Evolutionary conservation across 2,329 filamentous ascomycete species (phyloP), one percentile per base, ranked within the genome.

Genomic region (Parastagonospora avenae): DNA sequence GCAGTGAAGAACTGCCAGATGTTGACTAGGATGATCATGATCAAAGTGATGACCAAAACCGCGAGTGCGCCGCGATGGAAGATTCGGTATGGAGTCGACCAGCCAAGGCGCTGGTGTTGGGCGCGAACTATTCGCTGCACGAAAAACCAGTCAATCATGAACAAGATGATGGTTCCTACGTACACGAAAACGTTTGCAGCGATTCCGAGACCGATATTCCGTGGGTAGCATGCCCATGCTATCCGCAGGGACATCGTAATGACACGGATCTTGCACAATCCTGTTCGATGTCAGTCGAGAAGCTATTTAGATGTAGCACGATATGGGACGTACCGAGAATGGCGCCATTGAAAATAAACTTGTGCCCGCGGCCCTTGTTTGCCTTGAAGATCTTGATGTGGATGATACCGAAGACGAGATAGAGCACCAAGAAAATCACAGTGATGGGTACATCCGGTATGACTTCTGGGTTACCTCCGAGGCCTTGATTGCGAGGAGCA

Each of bases 131-230:
- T 80, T 42, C 91, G 85, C 73, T 93, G 90, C 0, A 87, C 76
- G 68, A 93, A 90, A 67, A 94, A 79, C 55, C 95, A 77, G 76
- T 96, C 92, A 70, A 91, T 76, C 64, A 92, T 77, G 72, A 89
- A 93, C 15, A 95, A 77, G n/a, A 95, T 75, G 38, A 95, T 74
- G 14, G 92, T 86, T 35, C 90, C 91, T 0, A 87, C 86, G 45
- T 86, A 85, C 50, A 90, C 84, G 63, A 94, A 86, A 63, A 93
- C 82, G 56, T 81, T 80, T 2, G 89, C 85, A 1, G 82, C 81
- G 38, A 85, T 83, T 2, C 77, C 81, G 2, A 86, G 62, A 4
- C 64, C 68, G 24, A 82, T 62, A 49, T 82, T 80, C 8, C 50
- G 53, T 5, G 63, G 65, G 12, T 72, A 59, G 46, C 62, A 49